Base-by-base conservation (phyloP, 768 basidiomycete genomes). In the Termitomyces sp. region DNA sequence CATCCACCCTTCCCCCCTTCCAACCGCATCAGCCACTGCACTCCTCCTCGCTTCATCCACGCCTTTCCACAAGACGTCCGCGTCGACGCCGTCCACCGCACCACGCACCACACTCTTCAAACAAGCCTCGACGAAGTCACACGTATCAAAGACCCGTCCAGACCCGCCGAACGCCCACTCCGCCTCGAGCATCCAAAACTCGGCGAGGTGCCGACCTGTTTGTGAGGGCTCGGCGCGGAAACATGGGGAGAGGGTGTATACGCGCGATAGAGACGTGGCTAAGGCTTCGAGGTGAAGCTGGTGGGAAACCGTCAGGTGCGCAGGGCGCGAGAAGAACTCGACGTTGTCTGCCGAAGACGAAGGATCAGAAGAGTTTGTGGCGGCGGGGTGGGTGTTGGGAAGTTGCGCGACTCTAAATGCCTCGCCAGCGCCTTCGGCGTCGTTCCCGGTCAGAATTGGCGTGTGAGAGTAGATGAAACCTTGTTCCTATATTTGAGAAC, bases 101-200 rank as follows among this genome's bases (percentile, higher is more conserved):
- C 53, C 66, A 9, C 61, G 33, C 2, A 71, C 67, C 13, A 70
- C 69, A 5, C 61, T 65, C 53, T 69, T 66, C 43, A 75, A 61
- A 16, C 73, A 71, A 38, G 67, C 69, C 63, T 81, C 79, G 1
- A 78, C 75, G 9, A 77, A 66, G 20, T 68, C 69, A 56, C 77
- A 79, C 18, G 80, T 69, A 18, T 74, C 75, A 76, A 84, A 62
- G 82, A 77, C 55, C 6, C 26, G 14, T 4, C 53, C 59, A 13
- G 28, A 23, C 9, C 57, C 62, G 1, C 54, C 60, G 48, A 77
- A 74, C 2, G 86, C 86, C 82, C 93, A 88, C 69, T 99, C 97
- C 0, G 92, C 95, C 74, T 99, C 97, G 56, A 98, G 84, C 97
- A 99, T 99, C 91, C 93, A 98, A 72, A 99, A 99, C 71, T 99